Conservation (phyloP, 345 rosid genomes). For the Eucalyptus victrix region DNA sequence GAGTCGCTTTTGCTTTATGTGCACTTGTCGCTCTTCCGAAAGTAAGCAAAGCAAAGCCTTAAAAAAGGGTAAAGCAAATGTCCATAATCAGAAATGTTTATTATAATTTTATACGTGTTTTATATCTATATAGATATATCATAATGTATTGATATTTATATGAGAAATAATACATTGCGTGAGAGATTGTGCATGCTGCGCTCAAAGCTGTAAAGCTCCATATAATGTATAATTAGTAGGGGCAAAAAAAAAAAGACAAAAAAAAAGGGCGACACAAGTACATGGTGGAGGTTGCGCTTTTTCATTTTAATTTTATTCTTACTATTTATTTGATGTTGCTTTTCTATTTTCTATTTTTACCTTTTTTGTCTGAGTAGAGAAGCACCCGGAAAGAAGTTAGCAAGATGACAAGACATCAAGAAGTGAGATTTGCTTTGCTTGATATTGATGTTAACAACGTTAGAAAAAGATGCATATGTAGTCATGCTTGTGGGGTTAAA, state of each 20-base stretch:
- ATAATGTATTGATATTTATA: neutral
- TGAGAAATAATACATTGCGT: neutral
- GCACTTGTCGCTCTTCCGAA: neutral
- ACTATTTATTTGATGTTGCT: neutral
- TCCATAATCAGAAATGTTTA: neutral
- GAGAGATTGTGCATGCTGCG: neutral
- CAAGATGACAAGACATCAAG: neutral
- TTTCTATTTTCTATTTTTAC: neutral
- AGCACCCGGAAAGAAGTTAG: neutral
- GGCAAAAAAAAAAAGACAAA: neutral
- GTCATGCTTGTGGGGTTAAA: neutral
- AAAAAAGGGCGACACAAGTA: neutral
- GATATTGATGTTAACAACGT: neutral
- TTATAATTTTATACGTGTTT: too few species aligned
- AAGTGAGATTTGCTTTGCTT: neutral
- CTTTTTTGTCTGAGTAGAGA: neutral
- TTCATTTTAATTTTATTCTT: neutral
- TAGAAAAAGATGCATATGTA: neutral
- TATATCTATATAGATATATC: fast-evolving
- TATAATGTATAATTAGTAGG: neutral
- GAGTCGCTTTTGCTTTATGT: neutral
- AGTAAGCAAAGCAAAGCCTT: neutral
- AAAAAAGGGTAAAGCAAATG: neutral
- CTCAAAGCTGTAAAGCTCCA: neutral
- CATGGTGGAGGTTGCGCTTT: neutral